These are phyloP conservation scores for Alternaria longipes DNA, from an alignment of 2,329 filamentous ascomycete genomes.

Conservation along the genomic window DNA sequence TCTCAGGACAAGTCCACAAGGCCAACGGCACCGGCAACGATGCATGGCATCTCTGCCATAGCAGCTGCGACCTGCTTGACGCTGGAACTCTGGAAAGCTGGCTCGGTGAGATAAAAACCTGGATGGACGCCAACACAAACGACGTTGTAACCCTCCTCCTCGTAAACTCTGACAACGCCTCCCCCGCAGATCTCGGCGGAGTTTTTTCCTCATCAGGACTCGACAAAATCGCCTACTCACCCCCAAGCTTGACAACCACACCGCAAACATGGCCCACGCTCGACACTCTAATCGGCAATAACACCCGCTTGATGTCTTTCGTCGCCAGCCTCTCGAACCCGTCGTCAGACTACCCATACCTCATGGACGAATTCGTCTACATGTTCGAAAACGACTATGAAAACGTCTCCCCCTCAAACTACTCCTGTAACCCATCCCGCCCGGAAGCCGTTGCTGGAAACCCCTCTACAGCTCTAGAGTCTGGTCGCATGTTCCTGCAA, in stretches of 20 bases:
- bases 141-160: constrained; percentile 80
- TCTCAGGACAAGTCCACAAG: constrained; percentile 77
- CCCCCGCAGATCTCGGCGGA: constrained; percentile 63
- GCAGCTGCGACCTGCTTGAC: constrained; percentile 72
- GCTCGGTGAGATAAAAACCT: constrained; percentile 70
- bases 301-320: constrained; percentile 74
- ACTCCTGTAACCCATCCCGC: constrained; percentile 76
- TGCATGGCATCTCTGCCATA: constrained; percentile 75
- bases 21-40: constrained; percentile 51
- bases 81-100: constrained; percentile 72
- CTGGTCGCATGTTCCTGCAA: constrained; percentile 73
- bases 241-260: constrained; percentile 56
- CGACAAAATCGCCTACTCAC: constrained; percentile 64
- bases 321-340: constrained; percentile 61
- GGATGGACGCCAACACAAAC: constrained; percentile 75
- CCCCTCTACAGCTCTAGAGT: constrained; percentile 60
- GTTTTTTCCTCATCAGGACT: constrained; percentile 63
- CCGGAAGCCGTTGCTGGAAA: constrained; percentile 62
- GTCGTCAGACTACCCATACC: constrained; percentile 60
- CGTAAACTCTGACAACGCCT: constrained; percentile 72
- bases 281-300: constrained; percentile 70
- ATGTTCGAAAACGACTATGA: constrained; percentile 79
- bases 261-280: constrained; percentile 74
- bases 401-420: constrained; percentile 68
- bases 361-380: constrained; percentile 70